phyloP scores from a whole-genome alignment of 139 green algal species.

The Closterium sp. region DNA sequence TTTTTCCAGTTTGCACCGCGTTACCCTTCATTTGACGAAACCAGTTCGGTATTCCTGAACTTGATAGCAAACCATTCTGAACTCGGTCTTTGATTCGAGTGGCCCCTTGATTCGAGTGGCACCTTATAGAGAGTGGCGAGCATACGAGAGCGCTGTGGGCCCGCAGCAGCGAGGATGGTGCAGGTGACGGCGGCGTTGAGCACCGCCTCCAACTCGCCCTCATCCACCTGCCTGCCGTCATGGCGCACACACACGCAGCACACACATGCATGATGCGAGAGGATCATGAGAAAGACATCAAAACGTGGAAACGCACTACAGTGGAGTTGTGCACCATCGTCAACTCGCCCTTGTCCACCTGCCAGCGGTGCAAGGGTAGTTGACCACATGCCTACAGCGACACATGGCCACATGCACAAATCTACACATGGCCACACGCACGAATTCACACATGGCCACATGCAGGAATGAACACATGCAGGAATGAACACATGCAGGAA shows the following conservation, averaged over 20 bases:
- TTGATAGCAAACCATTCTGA: too few relatives aligned
- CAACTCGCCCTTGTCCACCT: too few relatives aligned
- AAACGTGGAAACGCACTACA: too few relatives aligned
- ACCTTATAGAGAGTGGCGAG: slow-evolving; percentile 60
- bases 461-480: neutral
- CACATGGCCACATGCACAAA: too few relatives aligned
- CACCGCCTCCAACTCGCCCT: slow-evolving; percentile 68
- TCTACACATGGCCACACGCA: too few relatives aligned
- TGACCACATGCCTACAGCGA: neutral
- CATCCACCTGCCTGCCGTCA: slow-evolving; percentile 55
- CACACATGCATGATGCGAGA: neutral
- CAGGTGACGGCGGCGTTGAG: slow-evolving; percentile 82
- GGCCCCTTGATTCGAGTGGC: too few relatives aligned
- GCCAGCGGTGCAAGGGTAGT: too few relatives aligned
- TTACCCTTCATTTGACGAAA: too few relatives aligned
- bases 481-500: neutral
- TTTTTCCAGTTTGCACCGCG: too few relatives aligned
- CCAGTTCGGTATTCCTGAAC: too few relatives aligned
- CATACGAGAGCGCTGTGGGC: slow-evolving; percentile 73
- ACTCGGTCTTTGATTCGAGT: too few relatives aligned
- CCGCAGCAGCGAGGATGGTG: slow-evolving; percentile 84
- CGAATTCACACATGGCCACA: neutral
- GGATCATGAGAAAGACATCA: neutral
- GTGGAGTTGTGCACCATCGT: too few relatives aligned
- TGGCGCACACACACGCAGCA: neutral